A percentile compares a stretch with the other conserved stretches of the same genome.
Evolutionary conservation across 345 rosid species (phyloP).

Genomic region (Reutealis trisperma): DNA sequence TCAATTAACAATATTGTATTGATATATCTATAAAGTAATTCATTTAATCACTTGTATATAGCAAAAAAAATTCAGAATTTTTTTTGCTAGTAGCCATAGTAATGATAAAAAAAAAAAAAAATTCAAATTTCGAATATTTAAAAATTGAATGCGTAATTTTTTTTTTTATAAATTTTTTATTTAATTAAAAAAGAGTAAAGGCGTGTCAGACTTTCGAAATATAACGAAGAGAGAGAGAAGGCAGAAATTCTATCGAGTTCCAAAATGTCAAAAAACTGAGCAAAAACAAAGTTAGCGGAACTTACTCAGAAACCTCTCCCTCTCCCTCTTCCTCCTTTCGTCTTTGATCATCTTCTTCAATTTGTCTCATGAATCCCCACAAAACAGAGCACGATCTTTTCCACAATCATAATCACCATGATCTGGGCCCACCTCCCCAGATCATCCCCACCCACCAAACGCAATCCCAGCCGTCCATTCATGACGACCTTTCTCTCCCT

Average conservation of each 20-base stretch:
- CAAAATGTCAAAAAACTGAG: conserved; percentile 12
- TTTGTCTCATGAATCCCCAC: conserved; percentile 56
- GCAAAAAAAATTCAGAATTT: too few relatives aligned
- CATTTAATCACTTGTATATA: too few relatives aligned
- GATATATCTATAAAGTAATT: too few relatives aligned
- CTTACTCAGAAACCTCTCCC: conserved; percentile 17
- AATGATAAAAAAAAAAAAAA: too few relatives aligned
- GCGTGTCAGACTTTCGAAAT: not conserved
- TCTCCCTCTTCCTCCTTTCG: not conserved
- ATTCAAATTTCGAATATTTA: not conserved
- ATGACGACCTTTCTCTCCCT: conserved; percentile 54
- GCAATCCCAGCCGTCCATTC: conserved; percentile 58
- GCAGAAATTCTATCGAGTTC: not conserved
- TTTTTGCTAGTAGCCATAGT: too few relatives aligned
- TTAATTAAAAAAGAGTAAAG: too few relatives aligned
- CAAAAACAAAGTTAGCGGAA: conserved; percentile 11
- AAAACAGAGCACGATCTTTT: conserved; percentile 59
- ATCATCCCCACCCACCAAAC: conserved; percentile 29
- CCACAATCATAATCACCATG: conserved; percentile 39
- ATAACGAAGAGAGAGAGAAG: not conserved
- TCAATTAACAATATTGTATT: too few relatives aligned
- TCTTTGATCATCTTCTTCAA: not conserved
- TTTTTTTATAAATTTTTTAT: too few relatives aligned
- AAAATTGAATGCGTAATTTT: too few relatives aligned
- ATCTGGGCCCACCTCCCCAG: conserved; percentile 46